phyloP scores from a whole-genome alignment of 2,329 filamentous ascomycete species.

The Boeremia lycopersici region DNA sequence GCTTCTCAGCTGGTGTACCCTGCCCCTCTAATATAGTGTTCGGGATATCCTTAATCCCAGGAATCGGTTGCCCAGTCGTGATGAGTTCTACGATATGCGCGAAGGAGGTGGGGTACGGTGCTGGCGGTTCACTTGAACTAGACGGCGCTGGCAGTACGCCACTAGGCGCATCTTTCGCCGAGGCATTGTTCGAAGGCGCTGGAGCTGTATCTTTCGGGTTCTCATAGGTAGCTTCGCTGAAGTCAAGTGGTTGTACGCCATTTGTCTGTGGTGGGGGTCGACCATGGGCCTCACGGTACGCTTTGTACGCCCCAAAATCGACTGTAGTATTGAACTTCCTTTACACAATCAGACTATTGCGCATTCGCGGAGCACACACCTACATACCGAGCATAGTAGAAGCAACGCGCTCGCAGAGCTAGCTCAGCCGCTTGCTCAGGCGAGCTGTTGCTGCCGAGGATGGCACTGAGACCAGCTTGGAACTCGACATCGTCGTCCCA shows the following conservation, averaged over 20 bases:
- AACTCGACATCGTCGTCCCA: conserved; percentile 73
- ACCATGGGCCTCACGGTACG: conserved; percentile 58
- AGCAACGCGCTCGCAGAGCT: conserved; percentile 70
- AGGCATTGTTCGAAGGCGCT: not conserved
- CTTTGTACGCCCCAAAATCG: conserved; percentile 71
- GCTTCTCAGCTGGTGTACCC: conserved; percentile 61
- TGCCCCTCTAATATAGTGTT: conserved; percentile 76
- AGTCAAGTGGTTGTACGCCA: conserved; percentile 18
- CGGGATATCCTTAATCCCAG: conserved; percentile 86
- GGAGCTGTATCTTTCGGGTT: not conserved
- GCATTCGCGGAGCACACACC: not conserved
- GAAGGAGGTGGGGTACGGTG: conserved; percentile 81
- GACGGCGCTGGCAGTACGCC: conserved; percentile 35
- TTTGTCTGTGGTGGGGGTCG: conserved; percentile 29
- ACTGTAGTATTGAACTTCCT: conserved; percentile 58
- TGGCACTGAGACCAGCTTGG: conserved; percentile 69
- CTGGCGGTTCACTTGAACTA: conserved; percentile 50
- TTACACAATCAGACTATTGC: conserved; percentile 1
- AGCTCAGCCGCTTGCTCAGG: conserved; percentile 62
- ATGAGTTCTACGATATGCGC: conserved; percentile 86
- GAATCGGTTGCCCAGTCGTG: conserved; percentile 79
- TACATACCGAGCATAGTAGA: conserved; percentile 64
- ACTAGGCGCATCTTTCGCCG: conserved; percentile 10
- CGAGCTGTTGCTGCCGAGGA: conserved; percentile 64
- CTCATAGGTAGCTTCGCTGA: conserved; percentile 9